Evolutionary conservation across 2,329 filamentous ascomycete species (phyloP), one percentile per base, ranked within the genome.

Genomic region (Pyrenochaeta sp.): DNA sequence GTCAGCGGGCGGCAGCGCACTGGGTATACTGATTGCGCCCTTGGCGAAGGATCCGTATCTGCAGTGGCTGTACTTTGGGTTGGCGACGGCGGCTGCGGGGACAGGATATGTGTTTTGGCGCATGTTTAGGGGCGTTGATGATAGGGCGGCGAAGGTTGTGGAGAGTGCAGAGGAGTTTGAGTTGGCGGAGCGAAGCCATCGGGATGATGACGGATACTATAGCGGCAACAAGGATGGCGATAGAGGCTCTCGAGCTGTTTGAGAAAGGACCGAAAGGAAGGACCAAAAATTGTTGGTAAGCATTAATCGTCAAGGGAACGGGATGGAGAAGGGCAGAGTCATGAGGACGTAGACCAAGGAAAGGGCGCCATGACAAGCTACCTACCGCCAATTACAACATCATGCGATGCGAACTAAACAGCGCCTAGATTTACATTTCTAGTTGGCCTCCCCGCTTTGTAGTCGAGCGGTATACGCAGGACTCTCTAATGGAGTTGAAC

Each of bases 1-100:
- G 39, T 85, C 80, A 45, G 87, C 86, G 2, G 81, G 86, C 44
- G 85, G 85, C 2, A 82, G 85, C 1, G 85, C 84, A 32, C 77
- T 92, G 24, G 86, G 85, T 2, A 85, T 88, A 65, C 84, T 88
- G 2, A 78, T 91, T 12, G 83, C 86, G 1, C 86, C 88, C 0
- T 77, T 82, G 5, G 84, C 86, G 6, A 83, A 83, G 55, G 86
- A 92, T 71, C 90, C 89, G 24, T 82, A 86, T 64, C 83, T 90
- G 66, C 69, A 88, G 56, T 90, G 87, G 86, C 84, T 91, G 82
- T 90, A 90, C 67, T 80, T 81, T 25, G 85, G 85, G 22, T 75
- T 90, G n/a, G 83, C 82, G 5, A 67, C 77, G 52, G 80, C 81
- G 15, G 82, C 84, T 0, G 81, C 82, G 52, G 28, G 79, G 1